These are phyloP conservation scores for Annona squamosa DNA, from an alignment of 164 flowering plant species.

Conservation along the genomic window DNA sequence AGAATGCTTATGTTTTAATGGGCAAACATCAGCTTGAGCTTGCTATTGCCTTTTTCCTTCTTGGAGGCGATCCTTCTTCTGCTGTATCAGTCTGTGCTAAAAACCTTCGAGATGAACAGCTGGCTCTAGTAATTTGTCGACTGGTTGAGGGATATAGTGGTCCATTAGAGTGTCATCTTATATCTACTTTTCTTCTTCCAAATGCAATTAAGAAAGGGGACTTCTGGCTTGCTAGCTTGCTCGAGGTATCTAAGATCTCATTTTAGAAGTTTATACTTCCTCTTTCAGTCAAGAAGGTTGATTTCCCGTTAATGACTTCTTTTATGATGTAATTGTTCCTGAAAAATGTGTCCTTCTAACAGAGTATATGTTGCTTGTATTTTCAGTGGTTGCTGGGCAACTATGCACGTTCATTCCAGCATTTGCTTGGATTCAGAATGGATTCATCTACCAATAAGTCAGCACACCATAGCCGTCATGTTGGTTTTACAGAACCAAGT, in stretches of 20 bases:
- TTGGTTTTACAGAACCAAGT: slow-evolving; percentile 60
- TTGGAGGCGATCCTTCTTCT: slow-evolving; percentile 89
- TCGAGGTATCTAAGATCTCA: slow-evolving; percentile 48
- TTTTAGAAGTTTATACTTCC: background rate
- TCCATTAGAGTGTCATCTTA: slow-evolving; percentile 50
- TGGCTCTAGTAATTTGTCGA: slow-evolving; percentile 88
- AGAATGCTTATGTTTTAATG: slow-evolving; percentile 97
- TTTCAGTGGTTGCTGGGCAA: slow-evolving; percentile 87
- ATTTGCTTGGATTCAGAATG: slow-evolving; percentile 40
- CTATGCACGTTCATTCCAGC: slow-evolving; percentile 50
- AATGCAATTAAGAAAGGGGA: slow-evolving; percentile 70
- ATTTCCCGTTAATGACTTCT: slow-evolving; percentile 1
- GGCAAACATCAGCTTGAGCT: slow-evolving; percentile 94
- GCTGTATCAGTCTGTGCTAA: slow-evolving; percentile 83
- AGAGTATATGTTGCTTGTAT: slow-evolving; percentile 12
- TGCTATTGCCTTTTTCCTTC: slow-evolving; percentile 89
- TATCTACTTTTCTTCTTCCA: slow-evolving; percentile 67
- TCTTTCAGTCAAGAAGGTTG: background rate
- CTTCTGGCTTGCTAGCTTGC: slow-evolving; percentile 73
- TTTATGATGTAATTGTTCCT: slow-evolving; percentile 1
- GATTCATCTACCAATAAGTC: slow-evolving; percentile 16
- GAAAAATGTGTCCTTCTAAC: slow-evolving; percentile 2
- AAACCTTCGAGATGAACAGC: slow-evolving; percentile 91
- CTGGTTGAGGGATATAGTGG: slow-evolving; percentile 82
- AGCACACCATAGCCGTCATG: slow-evolving; percentile 26